Evolutionary conservation across 2,329 filamentous ascomycete species (phyloP), one percentile per base, ranked within the genome.

Genomic region (Epichloe aotearoae): DNA sequence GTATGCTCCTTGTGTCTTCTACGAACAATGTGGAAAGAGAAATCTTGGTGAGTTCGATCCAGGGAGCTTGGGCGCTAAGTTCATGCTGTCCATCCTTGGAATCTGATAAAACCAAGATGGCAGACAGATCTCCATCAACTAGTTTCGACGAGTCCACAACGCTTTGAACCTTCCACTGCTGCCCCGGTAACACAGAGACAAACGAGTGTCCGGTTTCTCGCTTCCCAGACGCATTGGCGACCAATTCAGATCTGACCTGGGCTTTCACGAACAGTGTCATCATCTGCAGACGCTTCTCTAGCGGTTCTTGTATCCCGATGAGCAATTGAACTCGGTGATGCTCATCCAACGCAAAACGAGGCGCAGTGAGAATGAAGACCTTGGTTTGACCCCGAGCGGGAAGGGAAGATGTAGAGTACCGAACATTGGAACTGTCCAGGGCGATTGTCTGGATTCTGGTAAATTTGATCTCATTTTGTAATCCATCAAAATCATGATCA

Each of bases 101-200:
- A 57, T 83, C 78, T 3, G 82, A 84, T 14, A 91, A 68, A 26
- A 86, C 80, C 3, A 89, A 68, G 48, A 90, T 83, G 55, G 82
- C 80, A 34, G 82, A 80, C 50, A 84, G 72, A 26, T 75, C 71
- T 2, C 82, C 82, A 62, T 90, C 85, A 4, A 74, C 71, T 42
- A 90, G 65, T 58, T 81, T 85, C 64, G 83, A 87, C 6, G 83
- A 85, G 66, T 89, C 86, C 26, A 82, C 75, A 15, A 90, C 80
- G 54, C 80, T 82, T 51, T 84, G 75, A 8, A 80, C 80, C 58
- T 81, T 77, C 49, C 77, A 73, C 34, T 76, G 67, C 47, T 79
- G 72, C 2, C 75, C 71, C 36, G 66, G 60, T 7, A 61, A 56
- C n/a, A 67, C 52, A 20, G 60, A 56, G n/a, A 66, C 59, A 30